These are phyloP conservation scores for Blastocladiella emersonii DNA, from an alignment of 371 early-diverging fungal genomes.

Conservation along the genomic window DNA sequence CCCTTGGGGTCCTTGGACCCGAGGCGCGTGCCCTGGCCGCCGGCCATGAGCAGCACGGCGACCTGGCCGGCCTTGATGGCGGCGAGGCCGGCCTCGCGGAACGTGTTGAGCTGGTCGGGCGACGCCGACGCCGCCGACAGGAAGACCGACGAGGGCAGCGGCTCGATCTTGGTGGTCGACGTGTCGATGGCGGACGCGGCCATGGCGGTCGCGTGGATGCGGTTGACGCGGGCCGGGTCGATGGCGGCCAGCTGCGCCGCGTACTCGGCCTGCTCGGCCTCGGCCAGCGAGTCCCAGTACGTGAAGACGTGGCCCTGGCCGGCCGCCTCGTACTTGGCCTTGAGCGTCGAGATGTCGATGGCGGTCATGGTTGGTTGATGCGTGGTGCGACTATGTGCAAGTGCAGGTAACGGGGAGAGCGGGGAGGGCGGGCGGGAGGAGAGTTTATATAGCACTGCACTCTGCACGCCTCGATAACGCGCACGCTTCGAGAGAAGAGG, in stretches of 20 bases:
- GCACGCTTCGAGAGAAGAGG: too few species aligned
- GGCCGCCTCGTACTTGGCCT: slow-evolving; percentile 48
- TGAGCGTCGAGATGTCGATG: slow-evolving; percentile 16
- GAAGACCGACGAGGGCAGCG: slow-evolving; percentile 58
- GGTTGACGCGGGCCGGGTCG: slow-evolving; percentile 66
- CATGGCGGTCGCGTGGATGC: slow-evolving; percentile 35
- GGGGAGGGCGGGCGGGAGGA: too few species aligned
- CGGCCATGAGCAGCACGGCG: slow-evolving; percentile 84
- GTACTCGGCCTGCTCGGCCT: slow-evolving; percentile 39
- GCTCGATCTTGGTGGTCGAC: slow-evolving; percentile 32
- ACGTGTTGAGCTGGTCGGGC: slow-evolving; percentile 39
- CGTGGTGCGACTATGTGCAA: too few species aligned
- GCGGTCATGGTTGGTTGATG: too few species aligned
- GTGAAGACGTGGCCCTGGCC: slow-evolving; percentile 84
- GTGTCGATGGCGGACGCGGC: not conserved
- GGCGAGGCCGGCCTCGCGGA: slow-evolving; percentile 58
- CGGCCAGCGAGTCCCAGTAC: slow-evolving; percentile 52
- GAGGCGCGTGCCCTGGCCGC: slow-evolving; percentile 81
- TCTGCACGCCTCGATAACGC: too few species aligned
- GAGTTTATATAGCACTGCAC: too few species aligned
- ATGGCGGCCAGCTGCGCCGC: slow-evolving; percentile 49
- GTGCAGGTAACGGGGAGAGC: too few species aligned
- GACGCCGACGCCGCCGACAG: slow-evolving; percentile 52
- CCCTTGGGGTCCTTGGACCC: slow-evolving; percentile 83
- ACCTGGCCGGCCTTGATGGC: slow-evolving; percentile 75